phyloP scores from a whole-genome alignment of 768 basidiomycete genomes.

The Lactarius trivialis region DNA sequence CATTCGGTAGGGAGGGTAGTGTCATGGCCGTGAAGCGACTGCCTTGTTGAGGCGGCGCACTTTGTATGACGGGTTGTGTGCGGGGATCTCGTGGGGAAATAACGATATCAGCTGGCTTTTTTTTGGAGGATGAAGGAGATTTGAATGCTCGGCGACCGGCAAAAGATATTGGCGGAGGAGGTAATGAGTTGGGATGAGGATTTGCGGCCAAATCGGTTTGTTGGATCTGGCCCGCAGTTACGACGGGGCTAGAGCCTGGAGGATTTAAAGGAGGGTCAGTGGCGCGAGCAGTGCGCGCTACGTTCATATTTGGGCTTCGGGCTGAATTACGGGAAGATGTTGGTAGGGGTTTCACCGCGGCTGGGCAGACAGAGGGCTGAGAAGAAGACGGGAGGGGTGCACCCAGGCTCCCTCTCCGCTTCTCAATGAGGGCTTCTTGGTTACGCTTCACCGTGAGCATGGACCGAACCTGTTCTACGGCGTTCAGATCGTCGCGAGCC shows the following conservation, averaged over 20 bases:
- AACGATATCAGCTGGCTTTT: constrained; percentile 73
- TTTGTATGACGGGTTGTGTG: constrained; percentile 61
- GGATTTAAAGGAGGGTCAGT: constrained; percentile 28
- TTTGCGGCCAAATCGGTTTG: constrained; percentile 17
- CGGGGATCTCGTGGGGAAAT: constrained; percentile 62
- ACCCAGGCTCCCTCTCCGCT: constrained; percentile 56
- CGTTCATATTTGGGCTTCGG: constrained; percentile 23
- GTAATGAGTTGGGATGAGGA: constrained; percentile 40
- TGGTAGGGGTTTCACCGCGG: constrained; percentile 27
- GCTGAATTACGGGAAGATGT: constrained; percentile 30
- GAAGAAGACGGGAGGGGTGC: constrained; percentile 26
- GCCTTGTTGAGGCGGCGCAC: constrained; percentile 63
- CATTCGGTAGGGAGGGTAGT: constrained; percentile 20
- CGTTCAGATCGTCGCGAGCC: constrained; percentile 50
- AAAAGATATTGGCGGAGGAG: constrained; percentile 71
- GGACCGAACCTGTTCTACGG: constrained; percentile 56
- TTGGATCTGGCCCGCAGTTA: constrained; percentile 28
- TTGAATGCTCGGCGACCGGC: constrained; percentile 66
- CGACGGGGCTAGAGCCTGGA: constrained; percentile 21
- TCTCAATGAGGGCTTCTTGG: constrained; percentile 65
- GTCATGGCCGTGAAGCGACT: constrained; percentile 28
- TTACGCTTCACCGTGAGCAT: constrained; percentile 61
- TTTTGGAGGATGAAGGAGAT: constrained; percentile 43
- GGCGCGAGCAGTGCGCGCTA: constrained; percentile 25
- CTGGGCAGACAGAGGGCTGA: constrained; percentile 21